Evolutionary conservation across 139 green algal species (phyloP), one percentile per base, ranked within the genome.

Genomic region (Chlorella vulgaris): DNA sequence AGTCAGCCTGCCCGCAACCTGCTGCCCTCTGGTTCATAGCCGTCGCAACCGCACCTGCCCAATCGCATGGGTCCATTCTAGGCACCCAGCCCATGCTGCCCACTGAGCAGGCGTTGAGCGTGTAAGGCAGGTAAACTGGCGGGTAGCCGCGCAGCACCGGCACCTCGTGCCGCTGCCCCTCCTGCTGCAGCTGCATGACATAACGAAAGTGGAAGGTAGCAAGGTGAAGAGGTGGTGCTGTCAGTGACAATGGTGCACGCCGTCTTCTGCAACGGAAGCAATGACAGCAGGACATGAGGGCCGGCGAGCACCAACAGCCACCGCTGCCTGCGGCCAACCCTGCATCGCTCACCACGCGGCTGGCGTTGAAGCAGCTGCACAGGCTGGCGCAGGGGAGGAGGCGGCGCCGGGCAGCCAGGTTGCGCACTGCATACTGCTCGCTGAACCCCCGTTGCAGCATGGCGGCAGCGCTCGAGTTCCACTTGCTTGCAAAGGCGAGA

Each of bases 61-160:
- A 51, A 22, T 78, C 33, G 36, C 70, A 78, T 18, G 70, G 70
- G 53, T 78, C 70, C 10, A 78, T n/a, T 4, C 40, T 24, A 28
- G 68, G 68, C 42, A 76, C 42, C 36, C 35, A 51, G 53, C 7
- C 38, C 5, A 31, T 18, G 70, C 36, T n/a, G 7, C n/a, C 40
- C 15, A 78, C 28, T 13, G 70, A 31, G 40, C 70, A 78, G 35
- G 10, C 15, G 28, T 78, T 63, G 26, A 15, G 70, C 7, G 65
- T 51, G 65, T 43, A 43, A 19, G 29, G 15, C 10, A 40, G 26
- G 7, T 71, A 35, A 35, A 7, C 4, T 33, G 65, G 21, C 18
- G 47, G 31, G 65, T 51, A 71, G 65, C 19, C 29, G 33, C 36
- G 65, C 31, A 71, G 18, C 28, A 71, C 36, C 13, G 31, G 33